Evolutionary conservation across 2,329 filamentous ascomycete species (phyloP).

Genomic region (Colletotrichum falcatum): DNA sequence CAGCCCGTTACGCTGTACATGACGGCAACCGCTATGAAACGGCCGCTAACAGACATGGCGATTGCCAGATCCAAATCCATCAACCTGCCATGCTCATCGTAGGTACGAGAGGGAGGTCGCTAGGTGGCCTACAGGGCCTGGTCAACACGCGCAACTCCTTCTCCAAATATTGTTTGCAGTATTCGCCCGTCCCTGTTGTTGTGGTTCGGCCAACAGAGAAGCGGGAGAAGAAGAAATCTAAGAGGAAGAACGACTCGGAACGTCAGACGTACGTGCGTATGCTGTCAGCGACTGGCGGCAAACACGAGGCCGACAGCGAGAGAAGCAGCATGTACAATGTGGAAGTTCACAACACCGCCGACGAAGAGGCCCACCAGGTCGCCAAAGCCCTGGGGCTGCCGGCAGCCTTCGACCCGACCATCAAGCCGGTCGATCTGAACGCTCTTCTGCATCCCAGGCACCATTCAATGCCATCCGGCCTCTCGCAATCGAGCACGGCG

Average conservation of each 20-base stretch:
- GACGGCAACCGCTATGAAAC: background rate
- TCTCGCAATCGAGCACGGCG: slow-evolving; percentile 16
- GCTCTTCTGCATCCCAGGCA: slow-evolving; percentile 43
- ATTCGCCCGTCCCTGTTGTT: slow-evolving; percentile 92
- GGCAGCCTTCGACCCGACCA: slow-evolving; percentile 72
- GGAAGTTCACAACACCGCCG: slow-evolving; percentile 65
- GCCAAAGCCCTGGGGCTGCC: slow-evolving; percentile 72
- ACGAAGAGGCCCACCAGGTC: slow-evolving; percentile 74
- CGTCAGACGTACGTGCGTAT: slow-evolving; percentile 84
- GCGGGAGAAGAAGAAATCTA: slow-evolving; percentile 89
- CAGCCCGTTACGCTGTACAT: background rate
- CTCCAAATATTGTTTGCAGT: slow-evolving; percentile 94
- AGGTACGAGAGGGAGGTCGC: slow-evolving; percentile 84
- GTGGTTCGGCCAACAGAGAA: slow-evolving; percentile 90
- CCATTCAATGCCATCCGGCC: slow-evolving; percentile 14
- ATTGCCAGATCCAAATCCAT: slow-evolving; percentile 83
- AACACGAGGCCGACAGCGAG: slow-evolving; percentile 69
- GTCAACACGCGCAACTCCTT: slow-evolving; percentile 84
- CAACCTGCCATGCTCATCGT: slow-evolving; percentile 93
- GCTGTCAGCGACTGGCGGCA: slow-evolving; percentile 71
- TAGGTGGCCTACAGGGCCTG: slow-evolving; percentile 87
- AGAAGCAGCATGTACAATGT: slow-evolving; percentile 65
- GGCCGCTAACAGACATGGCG: slow-evolving; percentile 1
- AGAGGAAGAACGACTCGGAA: slow-evolving; percentile 81
- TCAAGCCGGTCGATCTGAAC: slow-evolving; percentile 64